These are phyloP conservation scores for Protomyces inundatus DNA, from an alignment of 1,139 yeast genomes.

Conservation along the genomic window DNA sequence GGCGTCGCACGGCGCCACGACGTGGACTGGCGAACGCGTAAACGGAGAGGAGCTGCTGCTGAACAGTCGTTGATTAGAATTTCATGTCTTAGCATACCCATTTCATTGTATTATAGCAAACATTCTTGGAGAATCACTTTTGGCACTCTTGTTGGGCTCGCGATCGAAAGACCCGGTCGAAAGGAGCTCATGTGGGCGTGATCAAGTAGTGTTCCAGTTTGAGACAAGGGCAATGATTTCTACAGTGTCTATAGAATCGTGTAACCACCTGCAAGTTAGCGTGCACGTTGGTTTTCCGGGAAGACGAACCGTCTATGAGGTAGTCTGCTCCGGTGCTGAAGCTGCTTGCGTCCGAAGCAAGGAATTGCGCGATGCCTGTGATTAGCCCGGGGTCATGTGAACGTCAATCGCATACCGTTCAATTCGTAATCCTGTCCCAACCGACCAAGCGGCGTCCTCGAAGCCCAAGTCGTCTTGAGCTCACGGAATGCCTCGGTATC, in stretches of 20 bases:
- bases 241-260: constrained; percentile 6
- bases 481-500: constrained; percentile 50
- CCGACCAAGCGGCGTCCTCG: constrained; percentile 74
- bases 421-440: constrained; percentile 70
- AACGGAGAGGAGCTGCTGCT: too few relatives aligned
- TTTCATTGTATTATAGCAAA: too few relatives aligned
- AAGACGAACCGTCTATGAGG: constrained; percentile 75
- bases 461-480: constrained; percentile 57
- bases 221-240: neutral
- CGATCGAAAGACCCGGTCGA: too few relatives aligned
- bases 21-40: neutral
- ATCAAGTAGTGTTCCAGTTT: too few relatives aligned
- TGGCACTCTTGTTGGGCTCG: too few relatives aligned
- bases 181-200: too few relatives aligned
- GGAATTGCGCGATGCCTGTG: constrained; percentile 44
- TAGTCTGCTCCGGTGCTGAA: constrained; percentile 81
- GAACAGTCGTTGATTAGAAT: too few relatives aligned
- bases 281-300: constrained; percentile 33
- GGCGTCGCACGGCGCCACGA: neutral
- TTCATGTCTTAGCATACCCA: too few relatives aligned
- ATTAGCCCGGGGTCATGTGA: constrained; percentile 41
- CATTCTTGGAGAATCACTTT: too few relatives aligned
- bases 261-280: neutral
- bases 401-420: constrained; percentile 55
- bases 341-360: constrained; percentile 79